phyloP scores from a whole-genome alignment of 306 rosid genomes.

The Acacia acuminata region DNA sequence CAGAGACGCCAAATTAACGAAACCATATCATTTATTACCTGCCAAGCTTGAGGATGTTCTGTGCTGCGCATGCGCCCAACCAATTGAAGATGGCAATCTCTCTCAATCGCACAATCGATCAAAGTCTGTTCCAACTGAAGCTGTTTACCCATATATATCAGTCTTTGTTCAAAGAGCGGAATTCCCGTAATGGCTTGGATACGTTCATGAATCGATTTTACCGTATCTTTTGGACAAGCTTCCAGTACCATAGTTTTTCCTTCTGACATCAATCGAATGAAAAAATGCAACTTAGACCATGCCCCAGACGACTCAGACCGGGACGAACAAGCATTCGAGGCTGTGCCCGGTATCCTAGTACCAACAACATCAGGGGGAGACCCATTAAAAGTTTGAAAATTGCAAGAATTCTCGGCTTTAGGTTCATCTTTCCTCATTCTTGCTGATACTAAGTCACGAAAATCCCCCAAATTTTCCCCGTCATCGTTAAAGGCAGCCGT shows the following conservation, averaged over 20 bases:
- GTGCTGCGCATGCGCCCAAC: conserved; percentile 88
- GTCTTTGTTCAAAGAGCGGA: conserved; percentile 69
- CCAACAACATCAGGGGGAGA: conserved; percentile 19
- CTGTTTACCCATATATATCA: conserved; percentile 79
- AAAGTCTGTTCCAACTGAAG: conserved; percentile 83
- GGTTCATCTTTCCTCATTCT: conserved; percentile 72
- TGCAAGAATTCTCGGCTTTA: conserved; percentile 46
- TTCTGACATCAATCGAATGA: conserved; percentile 58
- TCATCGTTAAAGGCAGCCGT: conserved; percentile 50
- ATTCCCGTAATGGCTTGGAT: conserved; percentile 57
- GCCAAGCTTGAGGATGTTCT: conserved; percentile 81
- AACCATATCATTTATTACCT: conserved; percentile 66
- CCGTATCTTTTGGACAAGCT: conserved; percentile 58
- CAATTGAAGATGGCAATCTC: conserved; percentile 60
- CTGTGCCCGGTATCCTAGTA: conserved; percentile 41
- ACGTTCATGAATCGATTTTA: conserved; percentile 65
- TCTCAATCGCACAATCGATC: conserved; percentile 63
- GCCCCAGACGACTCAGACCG: conserved; percentile 30
- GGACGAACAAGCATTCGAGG: conserved; percentile 20
- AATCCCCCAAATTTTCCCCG: conserved; percentile 41
- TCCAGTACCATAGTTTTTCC: conserved; percentile 62
- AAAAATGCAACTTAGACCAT: conserved; percentile 56
- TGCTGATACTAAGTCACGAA: conserved; percentile 48
- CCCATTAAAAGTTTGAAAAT: not conserved
- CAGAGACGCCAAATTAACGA: conserved; percentile 56